These are phyloP conservation scores for Candida sanyaensis DNA, from an alignment of 1,139 yeast genomes.

Conservation along the genomic window DNA sequence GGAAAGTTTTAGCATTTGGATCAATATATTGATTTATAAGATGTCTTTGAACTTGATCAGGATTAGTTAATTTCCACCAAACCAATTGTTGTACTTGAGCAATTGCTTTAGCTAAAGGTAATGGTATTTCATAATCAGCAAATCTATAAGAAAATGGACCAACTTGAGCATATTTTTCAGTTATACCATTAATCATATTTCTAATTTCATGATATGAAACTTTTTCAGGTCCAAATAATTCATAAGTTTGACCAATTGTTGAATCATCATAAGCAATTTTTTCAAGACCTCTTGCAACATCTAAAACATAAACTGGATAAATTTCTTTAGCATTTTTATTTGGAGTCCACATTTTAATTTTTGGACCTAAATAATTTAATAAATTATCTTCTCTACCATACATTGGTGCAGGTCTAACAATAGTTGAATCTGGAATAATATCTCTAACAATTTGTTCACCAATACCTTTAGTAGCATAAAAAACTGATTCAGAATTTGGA, in stretches of 20 bases:
- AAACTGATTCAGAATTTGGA: conserved; percentile 65
- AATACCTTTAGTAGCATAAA: conserved; percentile 77
- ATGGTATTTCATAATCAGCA: conserved; percentile 33
- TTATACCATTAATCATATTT: conserved; percentile 67
- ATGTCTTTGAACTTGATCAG: conserved; percentile 80
- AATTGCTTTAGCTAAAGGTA: conserved; percentile 44
- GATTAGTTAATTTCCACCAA: conserved; percentile 71
- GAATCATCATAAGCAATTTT: conserved; percentile 80
- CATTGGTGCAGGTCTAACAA: conserved; percentile 85
- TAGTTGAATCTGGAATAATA: conserved; percentile 72
- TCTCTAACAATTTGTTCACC: conserved; percentile 75
- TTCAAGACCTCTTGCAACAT: conserved; percentile 80
- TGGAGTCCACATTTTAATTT: conserved; percentile 61
- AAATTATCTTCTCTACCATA: conserved; percentile 77
- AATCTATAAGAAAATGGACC: conserved; percentile 48
- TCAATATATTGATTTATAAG: conserved; percentile 68
- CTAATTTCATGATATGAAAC: conserved; percentile 66
- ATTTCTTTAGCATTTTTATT: conserved; percentile 64
- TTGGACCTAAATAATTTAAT: conserved; percentile 62
- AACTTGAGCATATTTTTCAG: conserved; percentile 56
- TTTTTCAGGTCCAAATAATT: conserved; percentile 73
- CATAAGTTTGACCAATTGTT: conserved; percentile 75
- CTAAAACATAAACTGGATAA: conserved; percentile 75
- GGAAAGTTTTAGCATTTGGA: conserved; percentile 62
- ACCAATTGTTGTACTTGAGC: conserved; percentile 53